Evolutionary conservation across 1,284 basidiomycete genomes (phyloP), one percentile per base, ranked within the genome.

Genomic region (Serendipita sp.): DNA sequence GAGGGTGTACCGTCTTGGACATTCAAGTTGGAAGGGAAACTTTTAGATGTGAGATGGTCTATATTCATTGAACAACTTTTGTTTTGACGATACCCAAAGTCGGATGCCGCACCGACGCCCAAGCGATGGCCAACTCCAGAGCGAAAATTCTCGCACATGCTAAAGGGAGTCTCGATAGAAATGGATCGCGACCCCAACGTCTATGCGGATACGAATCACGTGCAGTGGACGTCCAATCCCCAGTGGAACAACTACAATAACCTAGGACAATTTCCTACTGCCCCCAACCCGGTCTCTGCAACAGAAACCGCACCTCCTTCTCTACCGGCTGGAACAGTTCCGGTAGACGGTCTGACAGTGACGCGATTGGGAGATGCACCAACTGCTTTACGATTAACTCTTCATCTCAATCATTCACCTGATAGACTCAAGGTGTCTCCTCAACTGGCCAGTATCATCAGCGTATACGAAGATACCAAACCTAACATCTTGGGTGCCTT

Each of bases 1-100:
- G 84, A 89, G 68, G 88, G 88, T 1, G 85, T 95, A 17, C 91
- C 94, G 1, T 89, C 91, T 0, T 98, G 93, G 93, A 82, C 86
- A 44, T 77, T 97, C 64, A 87, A 84, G 70, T 82, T 97, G 63
- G 93, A 97, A 69, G 94, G 94, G 0, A 80, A 93, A 61, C 71
- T 98, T 64, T 77, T 97, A 2, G 79, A 80, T 65, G 74, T 75
- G 62, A 70, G 74, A 69, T 0, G 68, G 66, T 69, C 69, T 32
- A 65, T 69, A 8, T 69, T 69, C 68, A 38, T 69, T 69, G 62
- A 67, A 65, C 32, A 68, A 68, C 15, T 67, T 68, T 2, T 66
- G 69, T 10, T 70, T 68, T 1, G 66, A 65, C 65, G 41, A 60
- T 35, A 22, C 42, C 49, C 12, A 49, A 58, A 63, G 49, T 22